phyloP scores from a whole-genome alignment of 257 asterid species.

The Agastache rugosa region DNA sequence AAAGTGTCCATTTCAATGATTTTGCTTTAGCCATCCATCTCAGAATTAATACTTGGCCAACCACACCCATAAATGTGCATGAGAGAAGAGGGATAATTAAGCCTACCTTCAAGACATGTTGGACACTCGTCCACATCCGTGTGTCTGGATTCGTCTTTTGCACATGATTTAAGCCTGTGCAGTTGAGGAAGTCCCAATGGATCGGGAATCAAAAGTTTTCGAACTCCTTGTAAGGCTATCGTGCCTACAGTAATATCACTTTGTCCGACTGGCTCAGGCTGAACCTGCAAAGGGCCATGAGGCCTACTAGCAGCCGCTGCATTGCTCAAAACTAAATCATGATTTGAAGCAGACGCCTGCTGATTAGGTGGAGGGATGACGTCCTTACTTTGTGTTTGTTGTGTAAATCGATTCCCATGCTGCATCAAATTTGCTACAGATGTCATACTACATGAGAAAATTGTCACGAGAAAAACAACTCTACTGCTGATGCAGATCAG shows the following conservation, averaged over 20 bases:
- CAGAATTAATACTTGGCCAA: too few relatives aligned
- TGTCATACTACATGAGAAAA: neutral
- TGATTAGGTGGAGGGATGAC: constrained; percentile 31
- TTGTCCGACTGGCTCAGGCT: constrained; percentile 37
- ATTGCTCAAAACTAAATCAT: constrained; percentile 2
- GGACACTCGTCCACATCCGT: constrained; percentile 58
- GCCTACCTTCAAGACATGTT: constrained; percentile 72
- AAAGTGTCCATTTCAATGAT: neutral
- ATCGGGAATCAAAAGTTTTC: constrained; percentile 3
- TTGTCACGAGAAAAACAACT: neutral
- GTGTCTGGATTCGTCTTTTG: constrained; percentile 19
- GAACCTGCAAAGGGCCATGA: constrained; percentile 39
- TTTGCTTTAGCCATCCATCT: too few relatives aligned
- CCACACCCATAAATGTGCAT: too few relatives aligned
- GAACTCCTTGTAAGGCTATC: constrained; percentile 10
- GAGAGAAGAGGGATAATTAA: too few relatives aligned
- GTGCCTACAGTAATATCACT: constrained; percentile 20
- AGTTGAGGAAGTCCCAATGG: constrained; percentile 9
- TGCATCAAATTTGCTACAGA: constrained; percentile 26
- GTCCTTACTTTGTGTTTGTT: constrained; percentile 16
- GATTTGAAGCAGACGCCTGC: constrained; percentile 28
- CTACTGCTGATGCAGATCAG: neutral
- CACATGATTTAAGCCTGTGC: constrained; percentile 27
- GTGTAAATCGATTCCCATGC: constrained; percentile 35
- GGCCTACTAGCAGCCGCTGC: constrained; percentile 12